These are phyloP conservation scores for Fagopyrum homotropicum DNA, from an alignment of 148 eudicot genomes.

Conservation along the genomic window DNA sequence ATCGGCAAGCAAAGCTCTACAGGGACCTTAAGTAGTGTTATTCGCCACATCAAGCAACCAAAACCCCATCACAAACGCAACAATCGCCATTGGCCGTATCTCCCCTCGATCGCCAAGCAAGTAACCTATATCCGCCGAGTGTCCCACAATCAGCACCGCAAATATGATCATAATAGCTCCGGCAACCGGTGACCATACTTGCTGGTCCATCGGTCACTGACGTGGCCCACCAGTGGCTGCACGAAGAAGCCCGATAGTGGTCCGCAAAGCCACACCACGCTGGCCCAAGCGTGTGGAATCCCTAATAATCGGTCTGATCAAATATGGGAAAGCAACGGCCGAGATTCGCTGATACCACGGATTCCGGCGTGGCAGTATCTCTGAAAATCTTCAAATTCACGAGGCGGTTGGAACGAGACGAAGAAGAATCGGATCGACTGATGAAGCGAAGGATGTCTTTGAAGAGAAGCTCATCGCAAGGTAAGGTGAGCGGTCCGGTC, in stretches of 20 bases:
- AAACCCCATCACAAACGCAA: slow-evolving; percentile 52
- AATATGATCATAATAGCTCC: slow-evolving; percentile 46
- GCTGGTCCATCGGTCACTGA: slow-evolving; percentile 65
- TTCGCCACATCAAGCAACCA: slow-evolving; percentile 74
- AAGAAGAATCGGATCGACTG: slow-evolving; percentile 12
- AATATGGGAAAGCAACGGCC: no score
- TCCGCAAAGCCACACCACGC: slow-evolving; percentile 90
- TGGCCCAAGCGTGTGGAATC: slow-evolving; percentile 87
- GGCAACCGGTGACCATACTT: slow-evolving; percentile 59
- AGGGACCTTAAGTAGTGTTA: slow-evolving; percentile 71
- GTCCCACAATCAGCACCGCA: slow-evolving; percentile 56
- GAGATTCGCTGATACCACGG: no score
- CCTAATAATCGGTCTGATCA: slow-evolving; percentile 26
- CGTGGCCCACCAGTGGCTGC: slow-evolving; percentile 78
- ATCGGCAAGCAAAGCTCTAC: slow-evolving; percentile 72
- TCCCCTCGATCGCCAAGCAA: slow-evolving; percentile 29
- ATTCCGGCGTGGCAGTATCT: no score
- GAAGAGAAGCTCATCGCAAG: slow-evolving; percentile 44
- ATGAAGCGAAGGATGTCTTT: slow-evolving; percentile 30
- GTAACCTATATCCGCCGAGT: slow-evolving; percentile 78
- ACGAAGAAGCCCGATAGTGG: slow-evolving; percentile 87
- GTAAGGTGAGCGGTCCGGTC: slow-evolving; percentile 37
- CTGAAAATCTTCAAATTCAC: no score
- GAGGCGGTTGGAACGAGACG: no score
- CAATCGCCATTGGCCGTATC: slow-evolving; percentile 44